A percentile compares a stretch with the other conserved stretches of the same genome.
phyloP scores from a whole-genome alignment of 2,329 filamentous ascomycete genomes.

The Teratosphaeria pseudoeucalypti region DNA sequence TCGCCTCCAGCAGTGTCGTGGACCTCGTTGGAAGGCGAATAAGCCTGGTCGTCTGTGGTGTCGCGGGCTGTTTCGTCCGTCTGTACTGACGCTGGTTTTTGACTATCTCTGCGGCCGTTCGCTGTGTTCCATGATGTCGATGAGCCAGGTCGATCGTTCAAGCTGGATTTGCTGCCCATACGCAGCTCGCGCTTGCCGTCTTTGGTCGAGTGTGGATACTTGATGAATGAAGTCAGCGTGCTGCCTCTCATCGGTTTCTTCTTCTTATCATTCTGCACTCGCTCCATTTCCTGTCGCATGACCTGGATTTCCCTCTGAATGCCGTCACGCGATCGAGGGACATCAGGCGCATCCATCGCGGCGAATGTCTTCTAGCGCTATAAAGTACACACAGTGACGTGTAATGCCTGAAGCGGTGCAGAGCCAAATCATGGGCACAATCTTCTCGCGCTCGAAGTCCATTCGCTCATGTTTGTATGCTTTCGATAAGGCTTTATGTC shows the following conservation, averaged over 20 bases:
- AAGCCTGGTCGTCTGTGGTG: not conserved
- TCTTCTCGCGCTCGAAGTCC: not conserved
- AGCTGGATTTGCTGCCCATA: conserved; percentile 2
- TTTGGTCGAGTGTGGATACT: conserved; percentile 6
- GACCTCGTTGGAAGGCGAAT: conserved; percentile 9
- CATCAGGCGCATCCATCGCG: conserved; percentile 7
- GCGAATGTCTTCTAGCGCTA: not conserved
- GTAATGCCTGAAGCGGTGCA: not conserved
- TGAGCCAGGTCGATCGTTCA: not conserved
- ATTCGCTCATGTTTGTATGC: not conserved
- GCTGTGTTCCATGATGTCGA: not conserved
- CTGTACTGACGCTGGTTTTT: conserved; percentile 1
- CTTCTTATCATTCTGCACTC: conserved; percentile 1
- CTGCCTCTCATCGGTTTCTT: conserved; percentile 1
- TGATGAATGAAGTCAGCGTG: conserved; percentile 8
- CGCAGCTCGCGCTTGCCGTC: conserved; percentile 7
- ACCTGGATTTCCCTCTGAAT: not conserved
- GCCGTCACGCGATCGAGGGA: conserved; percentile 6
- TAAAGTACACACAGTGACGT: not conserved
- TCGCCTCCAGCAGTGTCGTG: conserved; percentile 17
- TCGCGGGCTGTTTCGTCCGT: not conserved
- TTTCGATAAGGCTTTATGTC: not conserved
- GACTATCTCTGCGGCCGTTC: not conserved
- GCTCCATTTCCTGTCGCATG: not conserved
- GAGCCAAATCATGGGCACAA: not conserved